Evolutionary conservation across 768 basidiomycete genomes (phyloP), one percentile per base, ranked within the genome.

Genomic region (Leccinum boreale): DNA sequence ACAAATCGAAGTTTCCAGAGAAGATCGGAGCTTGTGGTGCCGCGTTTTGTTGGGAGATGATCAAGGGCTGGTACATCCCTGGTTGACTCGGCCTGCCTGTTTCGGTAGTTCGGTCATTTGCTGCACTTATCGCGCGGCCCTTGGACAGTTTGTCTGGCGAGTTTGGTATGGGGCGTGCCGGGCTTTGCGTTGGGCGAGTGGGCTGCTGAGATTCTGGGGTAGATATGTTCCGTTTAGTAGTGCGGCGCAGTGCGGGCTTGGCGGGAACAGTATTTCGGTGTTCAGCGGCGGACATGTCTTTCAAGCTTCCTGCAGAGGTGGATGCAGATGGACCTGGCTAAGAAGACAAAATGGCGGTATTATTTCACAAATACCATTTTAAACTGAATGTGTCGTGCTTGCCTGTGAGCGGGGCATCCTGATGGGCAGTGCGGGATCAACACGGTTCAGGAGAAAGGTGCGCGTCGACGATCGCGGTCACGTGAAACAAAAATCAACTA

Each of bases 1-100:
- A 77, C 33, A 77, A 46, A 64, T 77, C 77, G 45, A 78, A 76
- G 44, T 70, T 77, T 5, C 77, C 76, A 7, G 67, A 65, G 23
- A 72, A 62, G 10, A 50, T 46, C 3, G 65, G 65, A 11, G 50
- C 19, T n/a, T 35, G 58, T 3, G 56, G 46, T 31, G 59, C 14
- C n/a, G 51, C n/a, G 35, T 11, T 26, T 12, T 54, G 59, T 42
- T 65, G 62, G 2, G 50, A 31, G 10, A 58, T 31, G 14, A 60
- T 19, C 1, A 56, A 8, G 28, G 62, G 59, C 5, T 66, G 62
- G n/a, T 17, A 56, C 36, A 53, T 21, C 19, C 31, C 50, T 7
- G 56, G 52, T 39, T 52, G 52, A 29, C 0, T 49, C 31, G 55
- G 36, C 10, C 50, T 55, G 36, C 23, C 21, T 24, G 39, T 15